Evolutionary conservation across 2,329 filamentous ascomycete genomes (phyloP).

Genomic region (Xylaria hypoxylon): DNA sequence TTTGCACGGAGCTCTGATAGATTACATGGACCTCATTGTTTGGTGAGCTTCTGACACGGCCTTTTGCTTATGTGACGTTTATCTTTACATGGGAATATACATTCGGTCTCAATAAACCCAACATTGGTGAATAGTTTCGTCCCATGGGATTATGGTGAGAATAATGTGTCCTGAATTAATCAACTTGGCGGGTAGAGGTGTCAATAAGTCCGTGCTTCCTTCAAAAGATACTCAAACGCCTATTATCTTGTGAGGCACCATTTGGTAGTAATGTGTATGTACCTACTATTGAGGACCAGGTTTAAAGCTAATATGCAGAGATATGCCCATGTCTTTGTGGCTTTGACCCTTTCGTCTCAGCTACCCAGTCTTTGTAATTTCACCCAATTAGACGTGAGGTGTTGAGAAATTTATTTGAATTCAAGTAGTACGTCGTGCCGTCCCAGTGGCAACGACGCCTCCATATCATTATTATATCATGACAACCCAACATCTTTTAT

Average conservation of each 20-base stretch:
- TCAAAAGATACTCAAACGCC: not conserved
- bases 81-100: conserved; percentile 1
- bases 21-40: conserved; percentile 26
- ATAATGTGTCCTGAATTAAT: not conserved
- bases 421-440: no score
- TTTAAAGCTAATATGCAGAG: no score
- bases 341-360: no score
- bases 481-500: no score
- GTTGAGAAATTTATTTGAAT: no score
- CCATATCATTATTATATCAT: no score
- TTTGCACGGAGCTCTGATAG: conserved; percentile 28
- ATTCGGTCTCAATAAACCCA: not conserved
- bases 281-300: no score
- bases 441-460: no score
- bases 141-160: not conserved
- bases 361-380: no score
- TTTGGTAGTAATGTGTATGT: not conserved
- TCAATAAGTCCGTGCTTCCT: not conserved
- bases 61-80: not conserved
- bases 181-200: no score
- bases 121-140: not conserved
- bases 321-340: no score
- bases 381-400: no score
- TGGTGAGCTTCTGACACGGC: conserved; percentile 11
- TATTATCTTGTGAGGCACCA: not conserved